These are phyloP conservation scores for Saururus chinensis DNA, from an alignment of 164 flowering plant genomes.

Conservation along the genomic window DNA sequence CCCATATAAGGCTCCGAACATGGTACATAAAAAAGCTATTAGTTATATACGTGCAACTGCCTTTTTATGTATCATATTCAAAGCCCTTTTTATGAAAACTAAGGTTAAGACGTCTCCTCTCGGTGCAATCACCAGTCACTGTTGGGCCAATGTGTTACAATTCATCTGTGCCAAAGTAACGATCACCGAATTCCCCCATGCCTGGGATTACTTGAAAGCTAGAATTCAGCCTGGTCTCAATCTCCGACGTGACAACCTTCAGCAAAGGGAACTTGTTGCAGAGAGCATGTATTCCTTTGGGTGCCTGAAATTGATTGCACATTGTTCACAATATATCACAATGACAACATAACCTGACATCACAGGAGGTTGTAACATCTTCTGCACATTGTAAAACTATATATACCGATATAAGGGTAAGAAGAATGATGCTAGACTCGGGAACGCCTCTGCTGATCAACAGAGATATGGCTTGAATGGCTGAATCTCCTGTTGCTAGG, in stretches of 20 bases:
- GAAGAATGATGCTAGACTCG: constrained; percentile 70
- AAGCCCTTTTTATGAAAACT: no score
- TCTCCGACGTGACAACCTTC: constrained; percentile 74
- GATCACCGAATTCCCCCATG: constrained; percentile 82
- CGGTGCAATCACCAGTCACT: no score
- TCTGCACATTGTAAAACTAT: no score
- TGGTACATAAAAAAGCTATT: no score
- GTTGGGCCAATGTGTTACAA: no score
- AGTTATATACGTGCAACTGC: no score
- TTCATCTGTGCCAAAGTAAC: constrained; percentile 57
- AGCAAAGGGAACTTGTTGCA: constrained; percentile 52
- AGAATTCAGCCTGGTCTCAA: constrained; percentile 41
- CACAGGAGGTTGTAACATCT: no score
- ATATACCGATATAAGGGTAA: constrained; percentile 60
- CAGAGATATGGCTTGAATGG: constrained; percentile 60
- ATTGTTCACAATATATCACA: background rate
- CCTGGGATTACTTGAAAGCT: constrained; percentile 61
- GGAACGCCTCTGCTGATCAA: constrained; percentile 66
- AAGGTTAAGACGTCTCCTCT: no score
- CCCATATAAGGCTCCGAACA: no score
- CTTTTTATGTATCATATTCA: no score
- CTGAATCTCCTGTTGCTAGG: constrained; percentile 84
- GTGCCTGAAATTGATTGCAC: constrained; percentile 34
- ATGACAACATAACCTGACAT: background rate
- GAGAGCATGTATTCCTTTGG: constrained; percentile 68